Evolutionary conservation across 2,329 filamentous ascomycete species (phyloP).

Genomic region (Ophiostoma populinum): DNA sequence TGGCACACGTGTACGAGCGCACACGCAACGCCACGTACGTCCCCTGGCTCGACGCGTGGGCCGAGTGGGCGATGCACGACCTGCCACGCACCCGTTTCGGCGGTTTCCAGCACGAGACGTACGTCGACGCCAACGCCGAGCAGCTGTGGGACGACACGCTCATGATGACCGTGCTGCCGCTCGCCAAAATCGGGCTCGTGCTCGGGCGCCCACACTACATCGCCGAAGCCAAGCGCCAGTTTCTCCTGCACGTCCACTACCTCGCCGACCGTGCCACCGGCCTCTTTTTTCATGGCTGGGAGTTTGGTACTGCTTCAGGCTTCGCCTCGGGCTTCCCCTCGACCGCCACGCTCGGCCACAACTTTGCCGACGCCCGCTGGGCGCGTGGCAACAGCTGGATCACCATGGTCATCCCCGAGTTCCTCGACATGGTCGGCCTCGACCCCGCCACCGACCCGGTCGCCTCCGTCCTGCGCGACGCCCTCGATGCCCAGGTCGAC

Average conservation of each 20-base stretch:
- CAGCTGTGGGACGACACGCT: conserved; percentile 75
- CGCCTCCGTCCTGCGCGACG: conserved; percentile 16
- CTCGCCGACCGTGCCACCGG: conserved; percentile 56
- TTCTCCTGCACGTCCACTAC: conserved; percentile 63
- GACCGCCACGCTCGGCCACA: conserved; percentile 30
- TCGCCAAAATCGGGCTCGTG: conserved; percentile 62
- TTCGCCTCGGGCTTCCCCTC: conserved; percentile 18
- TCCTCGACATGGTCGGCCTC: conserved; percentile 55
- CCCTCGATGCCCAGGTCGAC: conserved; percentile 47
- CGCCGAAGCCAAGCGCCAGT: conserved; percentile 61
- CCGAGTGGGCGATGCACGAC: conserved; percentile 67
- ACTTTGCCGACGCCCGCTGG: conserved; percentile 41
- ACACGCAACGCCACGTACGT: conserved; percentile 51
- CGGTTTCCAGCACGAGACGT: conserved; percentile 62
- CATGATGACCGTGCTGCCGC: conserved; percentile 73
- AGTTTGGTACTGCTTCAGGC: too few relatives aligned
- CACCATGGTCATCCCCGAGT: conserved; percentile 70
- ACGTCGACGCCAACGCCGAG: conserved; percentile 50
- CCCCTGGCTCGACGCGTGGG: conserved; percentile 67
- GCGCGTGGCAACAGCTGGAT: conserved; percentile 54
- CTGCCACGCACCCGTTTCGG: conserved; percentile 54
- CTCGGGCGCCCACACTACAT: conserved; percentile 55
- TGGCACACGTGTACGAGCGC: conserved; percentile 64
- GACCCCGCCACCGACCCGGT: conserved; percentile 42
- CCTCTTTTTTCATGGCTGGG: conserved; percentile 71